Percentiles rank a stretch among this genome's conserved stretches.
Evolutionary conservation across 2,329 filamentous ascomycete species (phyloP).

Genomic region (Verticillium isaacii): DNA sequence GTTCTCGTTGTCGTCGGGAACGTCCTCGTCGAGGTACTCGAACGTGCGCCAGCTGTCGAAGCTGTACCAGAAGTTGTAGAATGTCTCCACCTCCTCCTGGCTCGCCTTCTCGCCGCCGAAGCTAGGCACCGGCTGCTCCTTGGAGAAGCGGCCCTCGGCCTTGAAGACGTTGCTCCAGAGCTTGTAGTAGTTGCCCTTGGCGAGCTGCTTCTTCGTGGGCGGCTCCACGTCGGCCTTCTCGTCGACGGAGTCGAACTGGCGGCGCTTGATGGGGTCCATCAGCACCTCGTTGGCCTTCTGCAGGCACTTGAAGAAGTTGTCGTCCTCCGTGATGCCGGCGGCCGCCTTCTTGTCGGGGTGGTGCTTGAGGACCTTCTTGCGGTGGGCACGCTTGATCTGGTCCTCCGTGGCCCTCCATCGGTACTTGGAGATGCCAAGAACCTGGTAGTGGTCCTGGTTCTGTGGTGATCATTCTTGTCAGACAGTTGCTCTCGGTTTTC

Average conservation of each 20-base stretch:
- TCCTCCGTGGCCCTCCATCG: conserved; percentile 91
- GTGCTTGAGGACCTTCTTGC: conserved; percentile 99
- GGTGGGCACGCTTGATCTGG: conserved; percentile 97
- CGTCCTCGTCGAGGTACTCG: conserved; percentile 98
- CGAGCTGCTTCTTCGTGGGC: conserved; percentile 83
- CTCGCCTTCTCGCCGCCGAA: conserved; percentile 80
- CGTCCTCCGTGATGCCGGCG: conserved; percentile 79
- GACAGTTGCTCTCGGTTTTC: not conserved
- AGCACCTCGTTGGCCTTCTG: conserved; percentile 96
- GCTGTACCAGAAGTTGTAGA: conserved; percentile 99
- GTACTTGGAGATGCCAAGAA: conserved; percentile 89
- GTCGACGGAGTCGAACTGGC: conserved; percentile 96
- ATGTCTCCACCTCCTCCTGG: conserved; percentile 85
- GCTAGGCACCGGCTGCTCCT: conserved; percentile 78
- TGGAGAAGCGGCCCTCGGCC: conserved; percentile 88
- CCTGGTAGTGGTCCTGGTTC: conserved; percentile 96
- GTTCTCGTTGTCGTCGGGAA: conserved; percentile 97
- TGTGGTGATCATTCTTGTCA: conserved; percentile 27
- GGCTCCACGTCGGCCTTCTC: conserved; percentile 89
- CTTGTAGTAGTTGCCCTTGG: conserved; percentile 92
- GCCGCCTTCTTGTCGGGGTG: conserved; percentile 99
- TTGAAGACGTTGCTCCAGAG: conserved; percentile 89
- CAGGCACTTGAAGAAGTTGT: conserved; percentile 99
- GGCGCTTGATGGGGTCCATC: conserved; percentile 83
- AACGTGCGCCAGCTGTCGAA: conserved; percentile 98